phyloP scores from a whole-genome alignment of 768 basidiomycete species.

The Serendipita sp. region DNA sequence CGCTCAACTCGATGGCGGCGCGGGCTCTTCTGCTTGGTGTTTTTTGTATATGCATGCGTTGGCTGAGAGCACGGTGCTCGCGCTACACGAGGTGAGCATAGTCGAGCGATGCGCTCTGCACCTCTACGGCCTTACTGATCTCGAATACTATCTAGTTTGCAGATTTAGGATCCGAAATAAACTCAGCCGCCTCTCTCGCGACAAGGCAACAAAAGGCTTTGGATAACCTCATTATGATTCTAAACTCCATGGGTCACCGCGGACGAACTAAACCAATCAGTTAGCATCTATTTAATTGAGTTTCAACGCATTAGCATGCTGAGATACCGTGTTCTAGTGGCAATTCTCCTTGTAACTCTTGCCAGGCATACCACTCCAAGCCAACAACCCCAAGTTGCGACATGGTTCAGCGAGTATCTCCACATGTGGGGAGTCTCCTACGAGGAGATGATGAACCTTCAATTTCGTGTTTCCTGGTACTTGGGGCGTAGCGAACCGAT shows the following conservation, averaged over 20 bases:
- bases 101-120: not conserved
- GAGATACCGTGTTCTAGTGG: conserved; percentile 20
- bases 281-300: conserved; percentile 17
- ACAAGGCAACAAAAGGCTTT: conserved; percentile 22
- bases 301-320: conserved; percentile 23
- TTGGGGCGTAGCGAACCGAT: too few species aligned
- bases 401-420: conserved; percentile 47
- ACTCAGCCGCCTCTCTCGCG: conserved; percentile 1
- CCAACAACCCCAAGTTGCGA: conserved; percentile 29
- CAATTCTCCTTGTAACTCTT: conserved; percentile 26
- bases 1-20: conserved; percentile 64
- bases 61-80: conserved; percentile 51
- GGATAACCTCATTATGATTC: conserved; percentile 25
- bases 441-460: not conserved
- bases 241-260: conserved; percentile 25
- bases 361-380: conserved; percentile 33
- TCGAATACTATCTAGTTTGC: not conserved
- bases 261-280: conserved; percentile 29
- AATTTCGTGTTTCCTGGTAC: not conserved
- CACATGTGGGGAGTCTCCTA: conserved; percentile 43
- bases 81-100: conserved; percentile 41
- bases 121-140: not conserved
- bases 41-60: conserved; percentile 60
- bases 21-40: conserved; percentile 68
- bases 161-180: not conserved